Conservation (phyloP, 139 green algal species). For the Tetradesmus obliquus region DNA sequence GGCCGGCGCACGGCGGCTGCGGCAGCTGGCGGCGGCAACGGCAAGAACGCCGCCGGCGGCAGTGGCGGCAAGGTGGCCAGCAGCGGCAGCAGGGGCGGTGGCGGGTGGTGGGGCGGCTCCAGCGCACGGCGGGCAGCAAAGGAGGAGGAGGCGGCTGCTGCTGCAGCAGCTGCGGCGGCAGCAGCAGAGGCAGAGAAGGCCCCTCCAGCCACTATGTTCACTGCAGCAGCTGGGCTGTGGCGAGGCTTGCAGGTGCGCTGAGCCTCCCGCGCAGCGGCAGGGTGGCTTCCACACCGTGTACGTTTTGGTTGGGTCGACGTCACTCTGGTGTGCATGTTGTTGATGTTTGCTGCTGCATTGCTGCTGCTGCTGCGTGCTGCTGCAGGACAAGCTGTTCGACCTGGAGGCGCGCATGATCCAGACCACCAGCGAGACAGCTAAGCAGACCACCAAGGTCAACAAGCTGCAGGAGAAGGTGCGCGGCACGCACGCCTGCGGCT, state of each 20-base stretch:
- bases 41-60: neutral
- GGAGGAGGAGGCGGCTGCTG: neutral
- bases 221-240: slow-evolving; percentile 33
- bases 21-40: neutral
- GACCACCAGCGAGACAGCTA: slow-evolving; percentile 58
- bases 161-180: neutral
- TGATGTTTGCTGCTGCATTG: neutral
- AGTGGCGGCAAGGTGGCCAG: neutral
- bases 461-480: slow-evolving; percentile 45
- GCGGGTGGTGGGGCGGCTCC: neutral
- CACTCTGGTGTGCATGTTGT: neutral
- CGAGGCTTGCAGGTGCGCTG: neutral
- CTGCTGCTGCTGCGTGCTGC: neutral
- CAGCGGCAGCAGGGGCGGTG: neutral
- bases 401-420: slow-evolving; percentile 77
- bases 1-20: neutral
- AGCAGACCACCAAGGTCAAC: slow-evolving; percentile 57
- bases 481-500: neutral
- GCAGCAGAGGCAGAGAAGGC: neutral
- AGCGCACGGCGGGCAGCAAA: slow-evolving; percentile 13
- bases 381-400: slow-evolving; percentile 74
- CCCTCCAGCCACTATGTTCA: neutral
- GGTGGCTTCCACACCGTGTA: no score
- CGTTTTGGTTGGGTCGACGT: no score
- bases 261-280: no score